These are phyloP conservation scores for Allantophomopsis lycopodina DNA, from an alignment of 2,329 filamentous ascomycete genomes.

Conservation along the genomic window DNA sequence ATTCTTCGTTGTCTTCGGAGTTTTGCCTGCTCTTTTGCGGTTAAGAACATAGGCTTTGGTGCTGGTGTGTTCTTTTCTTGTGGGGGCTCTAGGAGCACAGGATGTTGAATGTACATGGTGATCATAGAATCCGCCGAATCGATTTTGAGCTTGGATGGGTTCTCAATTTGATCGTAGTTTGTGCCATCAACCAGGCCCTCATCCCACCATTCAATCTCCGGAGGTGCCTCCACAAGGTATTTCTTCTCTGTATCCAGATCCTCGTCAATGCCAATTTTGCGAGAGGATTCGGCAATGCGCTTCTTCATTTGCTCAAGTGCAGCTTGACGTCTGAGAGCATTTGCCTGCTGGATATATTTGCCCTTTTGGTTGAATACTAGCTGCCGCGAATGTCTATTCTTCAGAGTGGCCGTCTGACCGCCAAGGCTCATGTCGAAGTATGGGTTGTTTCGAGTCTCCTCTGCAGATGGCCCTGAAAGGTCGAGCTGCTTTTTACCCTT, in stretches of 20 bases:
- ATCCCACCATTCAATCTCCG: slow-evolving; percentile 95
- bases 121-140: slow-evolving; percentile 72
- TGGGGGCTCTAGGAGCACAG: slow-evolving; percentile 78
- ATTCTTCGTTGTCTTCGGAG: slow-evolving; percentile 79
- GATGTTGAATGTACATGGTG: slow-evolving; percentile 85
- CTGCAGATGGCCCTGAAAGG: slow-evolving; percentile 39
- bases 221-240: slow-evolving; percentile 72
- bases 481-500: slow-evolving; percentile 36
- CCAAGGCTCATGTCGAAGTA: slow-evolving; percentile 65
- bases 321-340: slow-evolving; percentile 74
- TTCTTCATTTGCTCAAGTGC: slow-evolving; percentile 91
- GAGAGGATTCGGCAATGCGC: slow-evolving; percentile 73
- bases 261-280: slow-evolving; percentile 89
- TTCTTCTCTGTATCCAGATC: slow-evolving; percentile 80
- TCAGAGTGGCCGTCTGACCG: slow-evolving; percentile 40
- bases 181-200: slow-evolving; percentile 68
- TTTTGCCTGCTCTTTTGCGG: slow-evolving; percentile 81
- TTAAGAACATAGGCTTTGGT: slow-evolving; percentile 85
- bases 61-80: slow-evolving; percentile 72
- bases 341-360: slow-evolving; percentile 93
- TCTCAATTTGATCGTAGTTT: slow-evolving; percentile 58
- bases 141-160: slow-evolving; percentile 56
- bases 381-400: slow-evolving; percentile 57
- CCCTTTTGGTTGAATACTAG: slow-evolving; percentile 90
- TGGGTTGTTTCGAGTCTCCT: slow-evolving; percentile 56